Conservation (phyloP, 2,329 filamentous ascomycete genomes). For the Aspergillus spinulosporus region DNA sequence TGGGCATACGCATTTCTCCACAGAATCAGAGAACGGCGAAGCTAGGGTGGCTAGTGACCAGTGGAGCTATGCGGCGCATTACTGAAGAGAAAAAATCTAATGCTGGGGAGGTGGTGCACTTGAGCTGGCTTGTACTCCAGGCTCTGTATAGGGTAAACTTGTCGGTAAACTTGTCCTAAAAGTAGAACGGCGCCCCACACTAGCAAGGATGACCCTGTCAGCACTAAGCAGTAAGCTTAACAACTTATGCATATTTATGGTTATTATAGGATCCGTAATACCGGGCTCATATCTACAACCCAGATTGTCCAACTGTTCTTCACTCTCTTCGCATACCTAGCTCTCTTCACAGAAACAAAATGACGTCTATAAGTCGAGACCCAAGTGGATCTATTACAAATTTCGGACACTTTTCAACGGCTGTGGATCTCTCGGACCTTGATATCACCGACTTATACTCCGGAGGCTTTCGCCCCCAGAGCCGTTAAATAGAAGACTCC, state of each 20-base stretch:
- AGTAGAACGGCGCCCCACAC: neutral
- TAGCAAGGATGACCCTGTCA: neutral
- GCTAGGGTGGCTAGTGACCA: neutral
- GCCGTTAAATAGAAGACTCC: neutral
- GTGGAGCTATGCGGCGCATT: neutral
- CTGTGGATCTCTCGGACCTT: slow-evolving; percentile 4
- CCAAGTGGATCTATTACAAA: neutral
- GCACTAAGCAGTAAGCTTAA: slow-evolving; percentile 1
- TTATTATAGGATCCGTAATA: neutral
- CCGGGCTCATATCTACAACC: no score
- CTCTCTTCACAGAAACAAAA: neutral
- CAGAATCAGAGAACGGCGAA: neutral
- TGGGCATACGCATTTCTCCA: neutral
- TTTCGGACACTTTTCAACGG: slow-evolving; percentile 7
- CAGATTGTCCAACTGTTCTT: no score
- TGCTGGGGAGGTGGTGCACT: neutral
- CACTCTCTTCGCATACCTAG: neutral
- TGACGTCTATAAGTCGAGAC: neutral
- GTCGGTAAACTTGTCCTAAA: no score
- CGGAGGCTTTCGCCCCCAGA: neutral
- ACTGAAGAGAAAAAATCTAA: neutral
- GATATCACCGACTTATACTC: slow-evolving; percentile 5
- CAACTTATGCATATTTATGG: neutral
- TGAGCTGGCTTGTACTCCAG: neutral
- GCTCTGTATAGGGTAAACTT: no score